Conservation (phyloP, 2,329 filamentous ascomycete species). For the Colletotrichum navitas region DNA sequence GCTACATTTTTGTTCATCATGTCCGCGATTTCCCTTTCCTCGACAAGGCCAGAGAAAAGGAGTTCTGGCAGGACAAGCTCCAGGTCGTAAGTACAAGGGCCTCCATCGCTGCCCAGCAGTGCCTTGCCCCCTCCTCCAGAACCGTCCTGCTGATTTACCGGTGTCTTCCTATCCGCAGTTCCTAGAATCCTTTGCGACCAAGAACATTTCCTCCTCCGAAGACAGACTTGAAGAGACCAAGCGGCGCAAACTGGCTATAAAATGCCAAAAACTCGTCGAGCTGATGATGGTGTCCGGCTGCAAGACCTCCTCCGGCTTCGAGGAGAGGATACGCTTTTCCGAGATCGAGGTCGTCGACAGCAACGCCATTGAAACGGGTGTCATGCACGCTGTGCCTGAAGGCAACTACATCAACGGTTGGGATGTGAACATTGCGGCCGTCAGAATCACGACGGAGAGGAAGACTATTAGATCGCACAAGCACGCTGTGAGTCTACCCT, state of each 20-base stretch:
- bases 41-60: constrained; percentile 96
- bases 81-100: constrained; percentile 77
- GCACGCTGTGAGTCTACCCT: constrained; percentile 78
- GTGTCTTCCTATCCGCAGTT: constrained; percentile 69
- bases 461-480: constrained; percentile 90
- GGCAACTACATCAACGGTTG: constrained; percentile 94
- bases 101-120: constrained; percentile 2
- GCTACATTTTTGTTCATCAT: constrained; percentile 98
- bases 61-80: constrained; percentile 99
- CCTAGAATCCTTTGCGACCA: constrained; percentile 95
- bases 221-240: constrained; percentile 97
- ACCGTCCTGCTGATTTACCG: constrained; percentile 25
- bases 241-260: constrained; percentile 88
- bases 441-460: constrained; percentile 84
- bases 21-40: constrained; percentile 98
- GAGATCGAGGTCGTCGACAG: constrained; percentile 97
- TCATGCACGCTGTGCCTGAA: constrained; percentile 88
- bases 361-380: constrained; percentile 89
- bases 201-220: constrained; percentile 96
- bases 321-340: constrained; percentile 95
- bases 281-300: constrained; percentile 99
- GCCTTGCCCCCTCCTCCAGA: constrained; percentile 12
- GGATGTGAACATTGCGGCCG: constrained; percentile 95
- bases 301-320: constrained; percentile 94
- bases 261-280: constrained; percentile 95